Percentiles rank a stretch among this genome's conserved stretches.
phyloP scores from a whole-genome alignment of 1,284 basidiomycete genomes.

The Ceratobasidium theobromae region DNA sequence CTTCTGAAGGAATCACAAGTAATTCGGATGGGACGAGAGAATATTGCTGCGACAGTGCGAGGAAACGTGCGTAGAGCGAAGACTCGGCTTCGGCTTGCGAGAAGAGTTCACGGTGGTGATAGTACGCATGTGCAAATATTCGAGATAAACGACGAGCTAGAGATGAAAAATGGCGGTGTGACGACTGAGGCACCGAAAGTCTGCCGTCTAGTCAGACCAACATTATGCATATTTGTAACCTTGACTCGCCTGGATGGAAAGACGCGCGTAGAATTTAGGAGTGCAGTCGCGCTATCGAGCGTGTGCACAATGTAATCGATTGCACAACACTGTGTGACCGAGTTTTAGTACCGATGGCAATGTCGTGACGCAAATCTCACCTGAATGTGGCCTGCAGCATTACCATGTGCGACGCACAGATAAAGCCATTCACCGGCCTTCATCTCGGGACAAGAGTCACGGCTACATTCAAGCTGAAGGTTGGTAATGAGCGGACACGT shows the following conservation, averaged over 20 bases:
- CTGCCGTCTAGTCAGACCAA: conserved; percentile 45
- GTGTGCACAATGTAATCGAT: conserved; percentile 98
- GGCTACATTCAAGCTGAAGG: conserved; percentile 82
- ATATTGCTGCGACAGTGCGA: conserved; percentile 78
- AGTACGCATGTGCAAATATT: conserved; percentile 95
- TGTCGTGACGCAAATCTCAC: conserved; percentile 41
- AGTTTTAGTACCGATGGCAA: neutral
- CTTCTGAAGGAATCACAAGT: conserved; percentile 66
- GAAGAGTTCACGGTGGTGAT: conserved; percentile 89
- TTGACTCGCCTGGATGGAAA: conserved; percentile 80
- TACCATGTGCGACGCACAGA: conserved; percentile 88
- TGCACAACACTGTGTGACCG: conserved; percentile 81
- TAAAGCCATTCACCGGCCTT: conserved; percentile 97
- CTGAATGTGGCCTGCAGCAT: conserved; percentile 67
- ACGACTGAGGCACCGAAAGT: conserved; percentile 76
- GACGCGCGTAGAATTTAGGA: conserved; percentile 87
- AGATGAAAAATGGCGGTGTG: conserved; percentile 83
- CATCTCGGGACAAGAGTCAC: conserved; percentile 89
- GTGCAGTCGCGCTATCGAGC: conserved; percentile 87
- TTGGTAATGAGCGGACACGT: conserved; percentile 86
- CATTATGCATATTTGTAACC: neutral
- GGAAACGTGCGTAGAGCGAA: conserved; percentile 87
- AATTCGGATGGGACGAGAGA: conserved; percentile 80
- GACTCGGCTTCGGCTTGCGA: conserved; percentile 89
- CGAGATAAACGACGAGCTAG: conserved; percentile 86